Percentiles rank a stretch among this genome's conserved stretches.
Conservation (phyloP, 306 rosid genomes). For the Corylus avellana region DNA sequence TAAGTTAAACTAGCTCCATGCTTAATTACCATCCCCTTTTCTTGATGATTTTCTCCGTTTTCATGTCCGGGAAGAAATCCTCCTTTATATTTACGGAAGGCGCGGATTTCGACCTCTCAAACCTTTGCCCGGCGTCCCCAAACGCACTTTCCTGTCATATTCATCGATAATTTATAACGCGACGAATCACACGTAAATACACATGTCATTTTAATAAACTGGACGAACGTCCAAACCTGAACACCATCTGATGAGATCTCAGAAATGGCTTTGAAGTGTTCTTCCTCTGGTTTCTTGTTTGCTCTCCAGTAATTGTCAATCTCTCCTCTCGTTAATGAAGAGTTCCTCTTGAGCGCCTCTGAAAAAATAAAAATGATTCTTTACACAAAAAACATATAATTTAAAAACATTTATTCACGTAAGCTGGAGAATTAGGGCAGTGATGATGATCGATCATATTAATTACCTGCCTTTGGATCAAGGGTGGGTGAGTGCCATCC, state of each 20-base stretch:
- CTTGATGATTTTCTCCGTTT: constrained; percentile 37
- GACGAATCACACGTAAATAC: no score
- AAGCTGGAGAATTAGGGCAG: no score
- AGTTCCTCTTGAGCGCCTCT: constrained; percentile 49
- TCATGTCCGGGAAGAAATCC: constrained; percentile 4
- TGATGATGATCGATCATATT: no score
- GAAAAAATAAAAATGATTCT: background rate
- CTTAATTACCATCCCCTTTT: constrained; percentile 59
- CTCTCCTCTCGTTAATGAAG: constrained; percentile 62
- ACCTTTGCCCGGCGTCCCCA: constrained; percentile 21
- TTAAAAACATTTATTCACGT: no score
- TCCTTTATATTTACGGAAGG: constrained; percentile 24
- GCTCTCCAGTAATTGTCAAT: constrained; percentile 61
- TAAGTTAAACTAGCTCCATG: background rate
- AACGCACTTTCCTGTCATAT: constrained; percentile 18
- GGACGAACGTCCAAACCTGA: constrained; percentile 35
- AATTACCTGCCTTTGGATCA: constrained; percentile 56
- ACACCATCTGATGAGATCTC: constrained; percentile 4
- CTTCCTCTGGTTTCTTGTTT: constrained; percentile 49
- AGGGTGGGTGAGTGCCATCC: constrained; percentile 61
- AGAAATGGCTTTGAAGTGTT: constrained; percentile 55
- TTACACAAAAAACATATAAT: no score
- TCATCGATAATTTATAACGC: no score
- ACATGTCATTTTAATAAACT: no score
- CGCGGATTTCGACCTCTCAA: constrained; percentile 42